Base-by-base conservation (phyloP, 1,139 yeast species). In the Yamadazyma sp. region DNA sequence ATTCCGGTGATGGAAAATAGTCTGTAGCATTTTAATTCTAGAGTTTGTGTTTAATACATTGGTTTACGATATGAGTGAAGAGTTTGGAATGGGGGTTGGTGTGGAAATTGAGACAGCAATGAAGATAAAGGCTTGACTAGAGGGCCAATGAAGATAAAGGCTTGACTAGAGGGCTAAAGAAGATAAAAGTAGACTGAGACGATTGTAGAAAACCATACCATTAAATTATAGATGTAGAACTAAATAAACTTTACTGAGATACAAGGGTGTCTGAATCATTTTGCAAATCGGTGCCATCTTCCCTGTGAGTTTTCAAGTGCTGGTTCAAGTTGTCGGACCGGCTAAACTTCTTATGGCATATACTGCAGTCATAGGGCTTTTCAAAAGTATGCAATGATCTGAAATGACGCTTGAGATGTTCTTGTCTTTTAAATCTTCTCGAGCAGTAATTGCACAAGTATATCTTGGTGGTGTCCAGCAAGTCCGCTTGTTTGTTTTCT, bases 381-480 rank as follows among this genome's bases (percentile, higher is more conserved):
- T 82, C 89, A 44, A 80, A 75, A 16, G 90, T 83, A 54, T 81
- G 86, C 47, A 85, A 69, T 12, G 88, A 80, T 43, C 92, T 70
- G 55, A 81, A 78, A 54, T 85, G 95, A 43, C 95, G 72, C 56
- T 82, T 83, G 49, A 86, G 63, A 59, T 86, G 95, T 54, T 86
- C 95, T 56, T 82, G 88, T 48, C 94, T 75, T 53, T 82, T 79
- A 64, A 86, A 86, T 40, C 84, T 61, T 51, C 85, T 65, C 34
- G 77, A 70, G 52, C 87, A 81, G 50, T 67, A 70, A 39, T 67
- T 69, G 44, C 77, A 71, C 34, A 69, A 54, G 47, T 56, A 71
- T 22, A 71, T 68, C 51, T 71, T 71, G 9, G 69, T 37, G 52
- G 51, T 61, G 45, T 71, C 77, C 39, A 57, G 60, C 50, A 69